Evolutionary conservation across 2,329 filamentous ascomycete species (phyloP), one percentile per base, ranked within the genome.

Genomic region (Lizonia empirigonia): DNA sequence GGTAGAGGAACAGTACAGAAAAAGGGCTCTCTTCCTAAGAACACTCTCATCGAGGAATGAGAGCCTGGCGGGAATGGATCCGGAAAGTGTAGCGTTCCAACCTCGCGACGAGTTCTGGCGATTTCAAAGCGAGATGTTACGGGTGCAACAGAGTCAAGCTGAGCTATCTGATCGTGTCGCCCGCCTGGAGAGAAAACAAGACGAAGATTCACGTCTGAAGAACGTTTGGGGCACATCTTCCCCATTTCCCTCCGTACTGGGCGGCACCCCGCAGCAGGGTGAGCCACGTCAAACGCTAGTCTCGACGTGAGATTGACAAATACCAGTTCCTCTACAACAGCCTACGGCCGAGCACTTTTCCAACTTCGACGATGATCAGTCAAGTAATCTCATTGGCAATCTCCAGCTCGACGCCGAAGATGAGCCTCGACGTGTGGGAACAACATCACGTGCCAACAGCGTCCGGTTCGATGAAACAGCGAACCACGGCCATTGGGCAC

Each of bases 381-480:
- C 88, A 38, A 88, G 88, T 67, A 89, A 87, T 64, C 80, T 94
- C 52, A 82, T 96, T 39, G 88, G 87, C 42, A 90, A 89, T 45
- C 81, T 97, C 50, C 90, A 92, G 52, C 80, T 97, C 6, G 93
- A 96, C 58, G 83, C 87, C 5, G 92, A 96, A 56, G 91, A 97
- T 56, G 89, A 92, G 68, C 89, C 89, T 24, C 86, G 91, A 50
- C 85, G 91, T 29, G 85, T 93, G 57, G 90, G 94, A 45, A 90
- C 90, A 16, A 88, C 91, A 15, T 99, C 94, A 15, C 84, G 94
- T 63, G 93, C 94, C 38, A 97, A 97, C 71, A 97, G 94, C 69
- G 94, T 99, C 62, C 89, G 94, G 29, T 99, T 99, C 66, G 94
- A 97, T 69, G 93, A 97, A 71, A 96, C 91, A 68, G 92, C 93